Evolutionary conservation across 805 yeast species (phyloP).

Genomic region (Pichia occidentalis): DNA sequence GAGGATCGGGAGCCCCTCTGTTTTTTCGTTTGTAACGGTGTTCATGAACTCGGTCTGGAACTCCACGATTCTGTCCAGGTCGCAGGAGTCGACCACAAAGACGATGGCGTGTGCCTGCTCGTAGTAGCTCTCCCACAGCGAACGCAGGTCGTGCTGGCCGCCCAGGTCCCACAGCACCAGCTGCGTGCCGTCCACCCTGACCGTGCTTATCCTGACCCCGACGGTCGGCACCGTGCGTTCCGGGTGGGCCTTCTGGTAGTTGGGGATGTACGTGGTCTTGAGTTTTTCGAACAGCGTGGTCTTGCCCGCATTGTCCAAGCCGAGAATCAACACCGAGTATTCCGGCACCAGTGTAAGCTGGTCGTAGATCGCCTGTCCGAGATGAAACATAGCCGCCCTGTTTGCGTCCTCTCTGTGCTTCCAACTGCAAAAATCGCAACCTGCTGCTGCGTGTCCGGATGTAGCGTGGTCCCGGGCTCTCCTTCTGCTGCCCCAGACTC

Average conservation of each 20-base stretch:
- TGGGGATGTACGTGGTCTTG: slow-evolving; percentile 46
- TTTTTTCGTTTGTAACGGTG: slow-evolving; percentile 53
- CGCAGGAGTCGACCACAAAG: slow-evolving; percentile 89
- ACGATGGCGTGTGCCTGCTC: slow-evolving; percentile 84
- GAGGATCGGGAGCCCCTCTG: slow-evolving; percentile 78
- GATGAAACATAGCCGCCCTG: slow-evolving; percentile 81
- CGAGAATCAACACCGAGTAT: slow-evolving; percentile 74
- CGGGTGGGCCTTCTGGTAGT: slow-evolving; percentile 40
- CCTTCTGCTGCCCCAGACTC: too few relatives aligned
- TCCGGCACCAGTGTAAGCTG: slow-evolving; percentile 56
- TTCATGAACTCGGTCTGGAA: slow-evolving; percentile 59
- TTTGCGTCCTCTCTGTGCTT: too few relatives aligned
- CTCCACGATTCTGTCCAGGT: slow-evolving; percentile 73
- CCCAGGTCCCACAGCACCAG: slow-evolving; percentile 96
- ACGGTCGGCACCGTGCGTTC: slow-evolving; percentile 83
- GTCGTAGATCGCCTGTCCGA: slow-evolving; percentile 54
- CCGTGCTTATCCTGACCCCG: slow-evolving; percentile 74
- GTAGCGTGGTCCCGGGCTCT: too few relatives aligned
- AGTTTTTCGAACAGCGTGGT: slow-evolving; percentile 71
- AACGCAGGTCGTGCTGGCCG: slow-evolving; percentile 81
- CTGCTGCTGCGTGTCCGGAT: too few relatives aligned
- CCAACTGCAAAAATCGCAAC: too few relatives aligned
- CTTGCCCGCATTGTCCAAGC: slow-evolving; percentile 94
- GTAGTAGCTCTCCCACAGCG: slow-evolving; percentile 85
- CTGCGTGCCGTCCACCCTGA: slow-evolving; percentile 33